A percentile compares a stretch with the other conserved stretches of the same genome.
phyloP scores from a whole-genome alignment of 768 basidiomycete genomes.

The Naganishia antarctica region DNA sequence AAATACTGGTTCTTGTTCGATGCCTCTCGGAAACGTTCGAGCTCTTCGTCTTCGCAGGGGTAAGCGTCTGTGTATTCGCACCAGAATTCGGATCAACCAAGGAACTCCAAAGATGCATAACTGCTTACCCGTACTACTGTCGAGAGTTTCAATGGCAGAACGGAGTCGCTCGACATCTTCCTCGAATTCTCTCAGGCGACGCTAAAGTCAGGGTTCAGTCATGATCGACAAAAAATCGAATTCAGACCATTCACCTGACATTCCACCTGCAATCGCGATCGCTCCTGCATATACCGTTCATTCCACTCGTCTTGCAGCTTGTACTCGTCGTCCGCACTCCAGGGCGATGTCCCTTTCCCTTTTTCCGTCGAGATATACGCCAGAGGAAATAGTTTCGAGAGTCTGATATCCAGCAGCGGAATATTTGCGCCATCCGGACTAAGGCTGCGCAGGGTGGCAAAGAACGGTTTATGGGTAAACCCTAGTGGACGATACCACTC shows the following conservation, averaged over 20 bases:
- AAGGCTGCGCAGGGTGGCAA: constrained; percentile 73
- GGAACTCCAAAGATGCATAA: no score
- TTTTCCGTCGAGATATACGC: constrained; percentile 70
- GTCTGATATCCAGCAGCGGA: constrained; percentile 65
- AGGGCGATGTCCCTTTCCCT: constrained; percentile 59
- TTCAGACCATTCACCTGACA: neutral
- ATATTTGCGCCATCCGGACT: constrained; percentile 75
- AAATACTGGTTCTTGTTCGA: constrained; percentile 47
- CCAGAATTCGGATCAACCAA: neutral
- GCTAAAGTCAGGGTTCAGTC: neutral
- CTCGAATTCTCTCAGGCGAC: constrained; percentile 22
- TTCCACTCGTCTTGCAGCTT: constrained; percentile 62
- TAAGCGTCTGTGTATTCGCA: neutral
- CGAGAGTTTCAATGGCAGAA: constrained; percentile 61
- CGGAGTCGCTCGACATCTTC: constrained; percentile 45
- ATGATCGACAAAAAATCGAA: neutral
- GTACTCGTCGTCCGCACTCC: constrained; percentile 66
- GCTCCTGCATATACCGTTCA: constrained; percentile 27
- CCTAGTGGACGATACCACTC: constrained; percentile 87
- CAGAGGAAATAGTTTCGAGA: constrained; percentile 69
- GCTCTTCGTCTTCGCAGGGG: constrained; percentile 51
- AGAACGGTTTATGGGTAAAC: constrained; percentile 60
- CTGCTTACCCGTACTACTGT: constrained; percentile 52
- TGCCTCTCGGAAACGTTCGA: constrained; percentile 13
- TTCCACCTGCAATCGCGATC: constrained; percentile 7